phyloP scores from a whole-genome alignment of 192 early-diverging fungal genomes.

The Irineochytrium annulatum region DNA sequence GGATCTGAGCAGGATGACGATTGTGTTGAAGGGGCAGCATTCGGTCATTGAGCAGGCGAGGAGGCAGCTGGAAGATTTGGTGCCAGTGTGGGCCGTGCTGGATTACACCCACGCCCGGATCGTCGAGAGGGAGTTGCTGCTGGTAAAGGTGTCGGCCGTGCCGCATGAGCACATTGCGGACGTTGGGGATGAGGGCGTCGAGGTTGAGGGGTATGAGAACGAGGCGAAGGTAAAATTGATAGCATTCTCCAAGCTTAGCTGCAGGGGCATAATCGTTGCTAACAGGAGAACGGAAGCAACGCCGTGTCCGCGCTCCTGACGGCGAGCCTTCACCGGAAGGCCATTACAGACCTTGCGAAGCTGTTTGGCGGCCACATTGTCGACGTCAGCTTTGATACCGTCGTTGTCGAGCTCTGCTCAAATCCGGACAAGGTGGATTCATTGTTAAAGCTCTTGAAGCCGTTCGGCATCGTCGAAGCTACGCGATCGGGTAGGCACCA shows the following conservation, averaged over 20 bases:
- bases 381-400: conserved; percentile 78
- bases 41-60: conserved; percentile 86
- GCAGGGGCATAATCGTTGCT: background rate
- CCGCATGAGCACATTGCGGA: conserved; percentile 33
- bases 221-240: conserved; percentile 6
- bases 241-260: conserved; percentile 2
- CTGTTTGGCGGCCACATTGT: conserved; percentile 85
- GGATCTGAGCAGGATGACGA: conserved; percentile 90
- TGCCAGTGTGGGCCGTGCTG: conserved; percentile 96
- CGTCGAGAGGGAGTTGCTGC: conserved; percentile 87
- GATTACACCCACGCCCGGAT: conserved; percentile 88
- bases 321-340: conserved; percentile 64
- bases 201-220: conserved; percentile 13
- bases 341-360: conserved; percentile 75
- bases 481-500: conserved; percentile 69
- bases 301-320: conserved; percentile 44
- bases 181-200: conserved; percentile 18
- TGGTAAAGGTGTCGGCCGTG: conserved; percentile 77
- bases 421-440: conserved; percentile 84
- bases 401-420: conserved; percentile 84
- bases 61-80: conserved; percentile 92
- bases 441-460: conserved; percentile 88
- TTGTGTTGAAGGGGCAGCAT: conserved; percentile 85
- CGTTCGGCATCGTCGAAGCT: conserved; percentile 93
- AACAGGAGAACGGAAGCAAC: background rate